Base-by-base conservation (phyloP, 129 eudicot species). In the Rutidosis leptorrhynchoides region DNA sequence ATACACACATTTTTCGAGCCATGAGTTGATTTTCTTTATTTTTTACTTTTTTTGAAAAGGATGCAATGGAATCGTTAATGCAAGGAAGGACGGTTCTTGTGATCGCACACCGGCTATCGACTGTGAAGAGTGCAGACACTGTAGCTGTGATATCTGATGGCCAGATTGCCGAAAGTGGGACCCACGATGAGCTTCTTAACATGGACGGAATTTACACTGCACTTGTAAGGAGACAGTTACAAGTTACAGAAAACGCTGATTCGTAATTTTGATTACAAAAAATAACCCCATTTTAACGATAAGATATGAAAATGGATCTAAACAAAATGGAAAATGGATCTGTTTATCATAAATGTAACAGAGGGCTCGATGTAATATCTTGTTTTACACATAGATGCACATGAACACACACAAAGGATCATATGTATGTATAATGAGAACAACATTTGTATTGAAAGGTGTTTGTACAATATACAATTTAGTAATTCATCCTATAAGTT, bases 21-120 rank as follows among this genome's bases (percentile, higher is more conserved):
- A 9, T 7, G 15, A 20, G 54, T 51, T 61, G 57, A 67, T 48
- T 68, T 12, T 24, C 11, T 17, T 12, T 78, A 25, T 56, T 57
- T 6, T 48, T 35, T 35, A 5, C 1, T 35, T 23, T 27, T 30
- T 58, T 30, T 70, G 24, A 46, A 27, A 17, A 87, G 90, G 90
- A 87, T 79, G 95, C 95, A 20, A 83, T 87, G 95, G 95, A 87
- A 30, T 82, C 85, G 12, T 65, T 86, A 51, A 86, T 86, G 93
- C 70, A 68, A 55, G 95, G 95, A 45, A 79, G 90, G 75, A 87
- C 95, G 10, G 90, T 87, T 16, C 74, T 87, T 24, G 95, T 87
- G 14, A 87, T 87, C 45, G 95, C 95, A 1, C 95, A 87, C 68
- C 49, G 95, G 77, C 83, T 87, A 14, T 87, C 90, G 46, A 87